Conservation (phyloP, 768 basidiomycete genomes). For the Naematelia aurantialba region DNA sequence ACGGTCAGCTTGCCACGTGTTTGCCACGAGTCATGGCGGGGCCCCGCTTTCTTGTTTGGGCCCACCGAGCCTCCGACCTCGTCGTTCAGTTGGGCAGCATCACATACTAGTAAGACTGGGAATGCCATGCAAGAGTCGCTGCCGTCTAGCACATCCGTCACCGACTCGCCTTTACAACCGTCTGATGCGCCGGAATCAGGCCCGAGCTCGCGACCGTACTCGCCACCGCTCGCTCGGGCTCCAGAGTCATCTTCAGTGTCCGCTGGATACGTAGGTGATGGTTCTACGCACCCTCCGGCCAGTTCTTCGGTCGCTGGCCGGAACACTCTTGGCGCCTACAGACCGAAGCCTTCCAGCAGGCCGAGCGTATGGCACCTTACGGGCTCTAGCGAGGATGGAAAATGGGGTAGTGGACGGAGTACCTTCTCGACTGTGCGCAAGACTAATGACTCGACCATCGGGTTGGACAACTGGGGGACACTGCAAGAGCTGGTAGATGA, state of each 20-base stretch:
- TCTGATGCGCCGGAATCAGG: background rate
- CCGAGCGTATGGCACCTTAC: background rate
- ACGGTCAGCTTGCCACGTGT: background rate
- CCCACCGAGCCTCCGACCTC: background rate
- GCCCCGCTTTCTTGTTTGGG: constrained; percentile 3
- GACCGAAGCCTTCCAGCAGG: background rate
- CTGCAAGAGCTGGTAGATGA: constrained; percentile 24
- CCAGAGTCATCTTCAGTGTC: background rate
- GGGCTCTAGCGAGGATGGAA: background rate
- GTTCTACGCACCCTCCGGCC: background rate
- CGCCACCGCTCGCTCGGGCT: constrained; percentile 1
- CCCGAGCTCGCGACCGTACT: background rate
- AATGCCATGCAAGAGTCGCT: background rate
- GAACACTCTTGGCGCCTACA: background rate
- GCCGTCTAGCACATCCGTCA: background rate
- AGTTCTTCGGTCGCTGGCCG: background rate
- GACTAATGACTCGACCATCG: background rate
- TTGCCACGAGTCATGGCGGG: background rate
- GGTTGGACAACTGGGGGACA: constrained; percentile 24
- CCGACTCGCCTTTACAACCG: background rate
- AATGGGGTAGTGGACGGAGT: background rate
- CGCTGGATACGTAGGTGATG: background rate
- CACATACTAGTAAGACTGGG: background rate
- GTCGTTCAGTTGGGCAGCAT: background rate
- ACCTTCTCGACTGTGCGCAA: background rate